Evolutionary conservation across 306 rosid species (phyloP).

Genomic region (Medicago lupulina): DNA sequence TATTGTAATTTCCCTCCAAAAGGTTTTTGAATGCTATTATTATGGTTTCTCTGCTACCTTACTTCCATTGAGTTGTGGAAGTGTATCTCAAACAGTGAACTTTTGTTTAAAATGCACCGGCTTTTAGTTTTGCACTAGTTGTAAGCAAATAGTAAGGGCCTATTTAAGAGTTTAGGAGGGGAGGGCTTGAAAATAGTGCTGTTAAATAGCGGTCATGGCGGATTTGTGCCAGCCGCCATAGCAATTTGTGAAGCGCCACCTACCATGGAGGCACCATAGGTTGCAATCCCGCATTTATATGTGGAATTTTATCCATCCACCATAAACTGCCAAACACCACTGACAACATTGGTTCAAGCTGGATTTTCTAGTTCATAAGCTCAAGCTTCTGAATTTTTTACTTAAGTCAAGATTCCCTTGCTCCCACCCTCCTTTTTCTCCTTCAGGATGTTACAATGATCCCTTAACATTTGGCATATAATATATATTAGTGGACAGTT

Average conservation of each 20-base stretch:
- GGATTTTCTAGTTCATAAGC: slow-evolving; percentile 2
- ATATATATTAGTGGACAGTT: background rate
- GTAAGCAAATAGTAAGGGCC: background rate
- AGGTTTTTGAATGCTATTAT: too few relatives aligned
- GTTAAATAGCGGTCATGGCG: background rate
- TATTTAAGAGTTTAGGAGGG: too few relatives aligned
- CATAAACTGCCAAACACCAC: background rate
- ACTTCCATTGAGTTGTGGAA: background rate
- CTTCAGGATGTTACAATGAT: background rate
- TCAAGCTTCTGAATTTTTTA: slow-evolving; percentile 22
- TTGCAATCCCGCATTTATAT: background rate
- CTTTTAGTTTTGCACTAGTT: slow-evolving; percentile 2
- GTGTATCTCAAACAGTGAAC: background rate
- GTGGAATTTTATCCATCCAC: background rate
- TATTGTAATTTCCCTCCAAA: too few relatives aligned
- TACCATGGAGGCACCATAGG: background rate
- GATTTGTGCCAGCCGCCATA: background rate
- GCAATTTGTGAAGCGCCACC: background rate
- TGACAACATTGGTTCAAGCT: background rate
- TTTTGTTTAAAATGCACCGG: background rate
- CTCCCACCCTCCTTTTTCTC: background rate
- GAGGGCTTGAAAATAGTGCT: background rate
- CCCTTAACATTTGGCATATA: slow-evolving; percentile 1
- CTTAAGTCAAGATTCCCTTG: slow-evolving; percentile 3
- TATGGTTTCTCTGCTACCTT: too few relatives aligned